A percentile compares a stretch with the other conserved stretches of the same genome.
Evolutionary conservation across 1,139 yeast genomes (phyloP).

Genomic region (Yamadazyma diospyri): DNA sequence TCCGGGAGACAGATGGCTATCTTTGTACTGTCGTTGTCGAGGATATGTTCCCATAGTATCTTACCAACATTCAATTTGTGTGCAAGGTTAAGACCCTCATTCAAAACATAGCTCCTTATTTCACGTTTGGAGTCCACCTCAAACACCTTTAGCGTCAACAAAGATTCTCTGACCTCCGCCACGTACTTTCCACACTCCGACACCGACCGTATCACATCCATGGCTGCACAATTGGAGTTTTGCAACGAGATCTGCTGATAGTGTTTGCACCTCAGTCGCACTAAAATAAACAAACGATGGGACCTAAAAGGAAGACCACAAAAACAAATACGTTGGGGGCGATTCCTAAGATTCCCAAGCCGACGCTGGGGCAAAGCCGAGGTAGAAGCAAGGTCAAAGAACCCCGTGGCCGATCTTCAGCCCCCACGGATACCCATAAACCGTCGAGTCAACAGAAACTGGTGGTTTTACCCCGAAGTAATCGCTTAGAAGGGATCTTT

Average conservation of each 20-base stretch:
- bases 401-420: no score
- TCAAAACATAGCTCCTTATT: constrained; percentile 12
- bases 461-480: constrained; percentile 17
- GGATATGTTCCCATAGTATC: constrained; percentile 28
- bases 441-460: no score
- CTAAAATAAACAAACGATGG: constrained; percentile 11
- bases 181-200: constrained; percentile 11
- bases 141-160: constrained; percentile 10
- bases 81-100: constrained; percentile 5
- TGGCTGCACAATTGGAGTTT: not conserved
- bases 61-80: constrained; percentile 9
- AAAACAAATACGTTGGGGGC: not conserved
- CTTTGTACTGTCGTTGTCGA: constrained; percentile 18
- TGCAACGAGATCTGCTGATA: no score
- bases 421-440: no score
- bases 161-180: constrained; percentile 7
- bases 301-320: constrained; percentile 13
- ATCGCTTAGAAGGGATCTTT: constrained; percentile 25
- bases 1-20: constrained; percentile 25
- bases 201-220: constrained; percentile 1
- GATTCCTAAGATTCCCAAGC: constrained; percentile 3
- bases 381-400: constrained; percentile 2
- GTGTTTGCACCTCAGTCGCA: not conserved
- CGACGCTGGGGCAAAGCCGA: constrained; percentile 2
- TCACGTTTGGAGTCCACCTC: constrained; percentile 7